Evolutionary conservation across 805 yeast species (phyloP), one percentile per base, ranked within the genome.

Genomic region (Ogataea kodamae): DNA sequence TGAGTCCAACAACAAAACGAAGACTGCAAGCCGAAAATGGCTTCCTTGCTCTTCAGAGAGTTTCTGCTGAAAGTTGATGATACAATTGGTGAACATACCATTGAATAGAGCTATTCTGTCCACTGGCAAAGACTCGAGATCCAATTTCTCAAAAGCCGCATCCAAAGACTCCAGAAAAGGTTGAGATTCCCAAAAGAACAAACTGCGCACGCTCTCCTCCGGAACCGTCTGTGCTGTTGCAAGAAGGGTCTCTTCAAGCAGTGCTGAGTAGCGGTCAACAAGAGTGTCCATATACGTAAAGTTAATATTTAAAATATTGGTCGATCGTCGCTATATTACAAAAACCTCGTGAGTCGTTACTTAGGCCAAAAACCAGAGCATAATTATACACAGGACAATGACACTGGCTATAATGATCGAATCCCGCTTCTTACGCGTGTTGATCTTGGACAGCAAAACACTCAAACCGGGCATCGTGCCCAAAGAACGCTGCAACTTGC

Each of bases 361-460:
- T 33, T 26, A 50, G 16, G 38, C 38, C 25, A 48, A 29, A 28
- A 60, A 54, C 59, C 61, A 78, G 33, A 89, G 57, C 9, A 85
- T 56, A 27, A 90, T 50, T 17, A 89, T 76, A 63, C 97, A 85
- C 18, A 73, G 38, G 2, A 86, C 70, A 18, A 89, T 79, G 32
- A 92, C 70, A 3, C 70, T 48, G 1, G 95, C 90, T 52, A 90
- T 61, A n/a, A 90, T 81, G 18, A 90, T 55, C 14, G 94, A 80
- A 57, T 92, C 95, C 37, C 96, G 76, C 64, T 80, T 84, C 59
- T 89, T 81, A 51, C 97, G 72, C 3, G 95, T 81, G 57, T 88
- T 88, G 46, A 90, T 89, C 58, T 81, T 82, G 7, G 80, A 65
- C 18, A 90, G 75, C 35, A 90, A 56, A 6, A 75, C 74, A 53